Base-by-base conservation (phyloP, 225 moss, liverwort and hornwort species). In the Ulota crispa region DNA sequence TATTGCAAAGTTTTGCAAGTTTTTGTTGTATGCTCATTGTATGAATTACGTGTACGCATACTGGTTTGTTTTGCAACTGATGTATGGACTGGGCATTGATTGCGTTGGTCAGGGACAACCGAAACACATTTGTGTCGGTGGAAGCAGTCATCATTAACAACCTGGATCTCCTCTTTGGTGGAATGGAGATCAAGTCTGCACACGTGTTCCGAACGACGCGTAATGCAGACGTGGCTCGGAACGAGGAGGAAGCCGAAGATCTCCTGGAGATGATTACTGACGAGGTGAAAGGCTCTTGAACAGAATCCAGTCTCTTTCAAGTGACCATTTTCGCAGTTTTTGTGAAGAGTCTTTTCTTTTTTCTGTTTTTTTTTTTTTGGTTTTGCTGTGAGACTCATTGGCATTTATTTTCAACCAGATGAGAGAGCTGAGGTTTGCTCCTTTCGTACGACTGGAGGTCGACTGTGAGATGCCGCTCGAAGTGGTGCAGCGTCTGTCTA, bases 211-310 rank as follows among this genome's bases (percentile, higher is more conserved):
- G 91, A 55, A 91, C 91, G 18, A 91, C 91, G 1, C 82, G 91
- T 60, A 91, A 91, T 79, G 91, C 91, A 70, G 91, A 91, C 36
- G 88, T 91, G 78, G 85, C 91, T 76, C 86, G 91, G 63, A 91
- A 91, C 61, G 91, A 91, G 72, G 91, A 91, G 78, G 91, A 91
- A 73, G 91, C 91, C 43, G 91, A 91, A 73, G 91, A 91, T 59
- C 84, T 91, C 14, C 75, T 91, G 62, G 91, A 91, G 73, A 91
- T 91, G 91, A 91, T 91, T 70, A 91, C 91, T 45, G 91, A 91
- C 60, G 91, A 91, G 86, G 91, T 91, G 56, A 73, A 19, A 36
- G n/a, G 50, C 69, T 36, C 41, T 67, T 50, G 45, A 45, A 14
- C 45, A 14, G n/a, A 12, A 45, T 45, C 13, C 14, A 4, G 45